These are phyloP conservation scores for Pterocarpus santalinus DNA, from an alignment of 306 rosid species.

Conservation along the genomic window DNA sequence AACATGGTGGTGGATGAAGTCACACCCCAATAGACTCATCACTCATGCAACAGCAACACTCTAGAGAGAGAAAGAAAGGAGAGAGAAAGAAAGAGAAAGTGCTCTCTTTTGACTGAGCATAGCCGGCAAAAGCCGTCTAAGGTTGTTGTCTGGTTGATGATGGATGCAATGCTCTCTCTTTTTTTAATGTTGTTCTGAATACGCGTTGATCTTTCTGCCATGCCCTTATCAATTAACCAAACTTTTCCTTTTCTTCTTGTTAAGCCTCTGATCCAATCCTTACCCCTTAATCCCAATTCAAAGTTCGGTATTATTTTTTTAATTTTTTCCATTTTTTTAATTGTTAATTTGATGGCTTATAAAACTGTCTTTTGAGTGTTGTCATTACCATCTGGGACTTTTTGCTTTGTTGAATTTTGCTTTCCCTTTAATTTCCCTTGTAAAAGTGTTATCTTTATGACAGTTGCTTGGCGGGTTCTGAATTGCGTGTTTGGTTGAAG, in stretches of 20 bases:
- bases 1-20: conserved; percentile 37
- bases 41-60: conserved; percentile 5
- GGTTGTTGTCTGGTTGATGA: conserved; percentile 46
- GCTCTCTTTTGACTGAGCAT: conserved; percentile 69
- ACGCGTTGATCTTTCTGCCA: conserved; percentile 76
- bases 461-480: conserved; percentile 37
- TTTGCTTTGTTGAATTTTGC: conserved; percentile 27
- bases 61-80: conserved; percentile 16
- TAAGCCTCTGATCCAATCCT: conserved; percentile 41
- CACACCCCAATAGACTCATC: background rate
- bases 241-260: conserved; percentile 39
- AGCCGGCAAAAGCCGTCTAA: conserved; percentile 83
- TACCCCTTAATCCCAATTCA: conserved; percentile 44
- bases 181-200: conserved; percentile 45
- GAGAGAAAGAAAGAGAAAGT: conserved; percentile 41
- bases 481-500: conserved; percentile 45
- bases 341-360: conserved; percentile 33
- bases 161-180: background rate
- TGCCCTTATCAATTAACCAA: background rate
- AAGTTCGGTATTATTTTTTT: conserved; percentile 43
- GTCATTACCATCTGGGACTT: conserved; percentile 32
- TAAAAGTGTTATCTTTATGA: background rate
- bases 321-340: background rate
- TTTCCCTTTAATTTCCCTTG: background rate
- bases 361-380: conserved; percentile 12